Evolutionary conservation across 2,329 filamentous ascomycete genomes (phyloP).

Genomic region (Pezicula neosporulosa): DNA sequence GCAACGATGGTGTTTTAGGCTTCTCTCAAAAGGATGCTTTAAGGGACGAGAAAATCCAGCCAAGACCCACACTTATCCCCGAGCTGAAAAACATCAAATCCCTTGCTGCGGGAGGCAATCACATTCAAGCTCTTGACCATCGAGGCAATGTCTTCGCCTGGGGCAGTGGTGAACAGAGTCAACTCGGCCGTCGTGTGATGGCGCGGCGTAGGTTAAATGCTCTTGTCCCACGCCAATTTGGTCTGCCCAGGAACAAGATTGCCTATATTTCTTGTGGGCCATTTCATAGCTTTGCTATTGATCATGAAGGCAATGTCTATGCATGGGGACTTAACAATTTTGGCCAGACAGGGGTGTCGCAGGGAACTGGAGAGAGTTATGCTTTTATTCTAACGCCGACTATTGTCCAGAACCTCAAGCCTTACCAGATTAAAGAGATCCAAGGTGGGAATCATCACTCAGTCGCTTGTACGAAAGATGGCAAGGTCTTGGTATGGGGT

Average conservation of each 20-base stretch:
- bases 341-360: constrained; percentile 71
- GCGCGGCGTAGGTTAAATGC: constrained; percentile 18
- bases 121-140: constrained; percentile 55
- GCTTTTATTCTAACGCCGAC: constrained; percentile 70
- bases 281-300: constrained; percentile 78
- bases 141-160: constrained; percentile 59
- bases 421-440: constrained; percentile 61
- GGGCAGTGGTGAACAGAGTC: constrained; percentile 66
- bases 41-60: constrained; percentile 21
- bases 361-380: constrained; percentile 62
- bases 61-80: constrained; percentile 47
- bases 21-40: constrained; percentile 30
- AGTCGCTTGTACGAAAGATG: constrained; percentile 54
- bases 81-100: constrained; percentile 52
- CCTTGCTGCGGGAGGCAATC: constrained; percentile 53
- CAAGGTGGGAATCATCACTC: constrained; percentile 77
- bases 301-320: constrained; percentile 66
- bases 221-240: constrained; percentile 29
- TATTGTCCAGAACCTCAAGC: constrained; percentile 60
- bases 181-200: constrained; percentile 52
- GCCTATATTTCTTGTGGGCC: constrained; percentile 54
- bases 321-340: constrained; percentile 88
- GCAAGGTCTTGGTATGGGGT: constrained; percentile 58
- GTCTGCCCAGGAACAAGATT: constrained; percentile 23
- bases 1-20: constrained; percentile 61